Evolutionary conservation across 225 moss, liverwort and hornwort genomes (phyloP).

Genomic region (Polytrichum formosum): DNA sequence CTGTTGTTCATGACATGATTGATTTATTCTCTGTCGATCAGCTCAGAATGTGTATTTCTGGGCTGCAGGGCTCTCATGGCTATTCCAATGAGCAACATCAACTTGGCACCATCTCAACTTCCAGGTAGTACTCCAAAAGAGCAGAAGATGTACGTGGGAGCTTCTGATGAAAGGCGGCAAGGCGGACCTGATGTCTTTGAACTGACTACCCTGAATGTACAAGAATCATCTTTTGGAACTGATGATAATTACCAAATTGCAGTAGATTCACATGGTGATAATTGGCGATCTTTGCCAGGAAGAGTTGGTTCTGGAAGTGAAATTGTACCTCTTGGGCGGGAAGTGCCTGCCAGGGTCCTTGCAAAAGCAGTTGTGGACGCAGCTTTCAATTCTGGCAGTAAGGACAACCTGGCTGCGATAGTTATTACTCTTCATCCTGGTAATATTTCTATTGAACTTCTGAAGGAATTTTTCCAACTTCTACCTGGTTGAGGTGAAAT

Average conservation of each 20-base stretch:
- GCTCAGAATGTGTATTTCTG: not conserved
- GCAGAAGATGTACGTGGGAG: slow-evolving; percentile 7
- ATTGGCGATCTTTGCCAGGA: not conserved
- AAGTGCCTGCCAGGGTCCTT: slow-evolving; percentile 35
- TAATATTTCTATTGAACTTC: slow-evolving; percentile 8
- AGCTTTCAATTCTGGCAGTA: slow-evolving; percentile 60
- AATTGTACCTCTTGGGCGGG: slow-evolving; percentile 32
- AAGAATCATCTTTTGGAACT: slow-evolving; percentile 3
- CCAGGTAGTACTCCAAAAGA: slow-evolving; percentile 14
- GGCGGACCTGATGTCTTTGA: not conserved
- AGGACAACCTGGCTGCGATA: slow-evolving; percentile 76
- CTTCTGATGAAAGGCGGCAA: slow-evolving; percentile 8
- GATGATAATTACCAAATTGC: not conserved
- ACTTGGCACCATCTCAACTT: slow-evolving; percentile 18
- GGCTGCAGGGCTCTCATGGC: slow-evolving; percentile 47
- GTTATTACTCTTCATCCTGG: slow-evolving; percentile 55
- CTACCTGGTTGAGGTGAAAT: too few relatives aligned
- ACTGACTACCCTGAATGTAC: slow-evolving; percentile 8
- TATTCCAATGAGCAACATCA: slow-evolving; percentile 21
- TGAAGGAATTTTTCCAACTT: too few relatives aligned
- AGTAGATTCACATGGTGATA: not conserved
- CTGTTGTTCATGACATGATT: too few relatives aligned
- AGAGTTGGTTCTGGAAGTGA: slow-evolving; percentile 24
- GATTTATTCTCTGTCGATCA: too few relatives aligned
- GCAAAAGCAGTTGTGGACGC: slow-evolving; percentile 74